Base-by-base conservation (phyloP, 1,139 yeast species). In the Suhomyces chickasaworum region DNA sequence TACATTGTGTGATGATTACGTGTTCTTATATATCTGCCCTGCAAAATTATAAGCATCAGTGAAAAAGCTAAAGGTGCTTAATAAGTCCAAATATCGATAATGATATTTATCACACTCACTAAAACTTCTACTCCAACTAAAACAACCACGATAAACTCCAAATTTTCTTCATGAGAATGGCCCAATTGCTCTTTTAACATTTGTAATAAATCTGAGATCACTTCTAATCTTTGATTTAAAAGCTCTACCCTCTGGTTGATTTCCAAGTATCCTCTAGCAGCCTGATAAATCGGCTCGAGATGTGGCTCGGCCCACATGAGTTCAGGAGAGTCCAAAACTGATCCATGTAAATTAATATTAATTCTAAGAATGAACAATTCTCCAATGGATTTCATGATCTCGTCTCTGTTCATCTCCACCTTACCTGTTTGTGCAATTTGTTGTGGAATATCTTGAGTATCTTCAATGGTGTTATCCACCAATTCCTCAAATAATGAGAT, bases 271-370 rank as follows among this genome's bases (percentile, higher is more conserved):
- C 97, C 97, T 61, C 98, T 80, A 2, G 96, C 89, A 0, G 98
- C 97, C 64, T 90, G 97, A 65, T 93, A 93, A 46, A 91, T 90
- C 1, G 99, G 99, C 63, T 93, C 98, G 49, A 93, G 73, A 59
- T 91, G 97, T 1, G 99, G 99, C 61, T 93, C 98, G 0, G 97
- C 84, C 99, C 99, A 93, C 97, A 93, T 90, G 48, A 93, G 80
- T 64, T 93, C 98, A 0, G 99, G 99, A 1, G 96, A 88, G 63
- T 93, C 99, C 52, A 93, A 71, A 18, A 93, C 95, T 2, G 97
- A 89, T 1, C 98, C 98, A 68, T 93, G 98, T 51, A 93, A 73
- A 61, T 93, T 93, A 54, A 90, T 89, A 64, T 87, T 89, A 49
- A 93, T 93, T 50, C 99, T 74, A 54, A 93, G 72, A 49, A 93